Evolutionary conservation across 2,329 filamentous ascomycete genomes (phyloP).

Genomic region (Cercospora sojina): DNA sequence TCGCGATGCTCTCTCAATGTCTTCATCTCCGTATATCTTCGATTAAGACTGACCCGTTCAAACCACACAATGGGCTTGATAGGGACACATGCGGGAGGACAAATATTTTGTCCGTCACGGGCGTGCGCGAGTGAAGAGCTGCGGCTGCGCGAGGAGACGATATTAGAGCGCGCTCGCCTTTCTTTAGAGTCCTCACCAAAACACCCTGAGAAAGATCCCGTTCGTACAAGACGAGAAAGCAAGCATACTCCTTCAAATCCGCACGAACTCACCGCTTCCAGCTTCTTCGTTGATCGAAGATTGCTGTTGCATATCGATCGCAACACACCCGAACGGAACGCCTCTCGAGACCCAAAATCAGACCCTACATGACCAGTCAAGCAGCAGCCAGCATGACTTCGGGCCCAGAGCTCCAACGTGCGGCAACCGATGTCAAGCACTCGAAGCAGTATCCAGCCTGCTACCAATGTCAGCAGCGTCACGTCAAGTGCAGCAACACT

Average conservation of each 20-base stretch:
- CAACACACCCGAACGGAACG: neutral
- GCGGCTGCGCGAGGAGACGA: neutral
- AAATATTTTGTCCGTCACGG: neutral
- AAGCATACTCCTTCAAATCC: neutral
- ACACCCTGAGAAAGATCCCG: neutral
- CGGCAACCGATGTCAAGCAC: neutral
- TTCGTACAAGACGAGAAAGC: neutral
- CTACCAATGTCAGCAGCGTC: neutral
- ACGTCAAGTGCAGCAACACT: conserved; percentile 4
- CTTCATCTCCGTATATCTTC: neutral
- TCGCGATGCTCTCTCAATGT: neutral
- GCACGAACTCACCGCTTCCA: neutral
- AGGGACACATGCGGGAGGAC: neutral
- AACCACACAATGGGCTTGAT: neutral
- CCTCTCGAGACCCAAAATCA: neutral
- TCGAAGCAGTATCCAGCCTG: conserved; percentile 1
- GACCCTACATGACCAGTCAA: neutral
- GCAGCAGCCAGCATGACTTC: neutral
- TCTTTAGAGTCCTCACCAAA: neutral
- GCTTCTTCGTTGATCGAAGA: neutral
- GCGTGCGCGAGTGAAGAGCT: neutral
- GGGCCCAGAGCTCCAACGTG: neutral
- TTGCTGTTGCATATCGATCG: neutral
- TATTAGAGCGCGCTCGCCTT: neutral
- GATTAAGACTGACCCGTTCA: neutral